These are phyloP conservation scores for Fusarium siculi DNA, from an alignment of 2,329 filamentous ascomycete species.

Conservation along the genomic window DNA sequence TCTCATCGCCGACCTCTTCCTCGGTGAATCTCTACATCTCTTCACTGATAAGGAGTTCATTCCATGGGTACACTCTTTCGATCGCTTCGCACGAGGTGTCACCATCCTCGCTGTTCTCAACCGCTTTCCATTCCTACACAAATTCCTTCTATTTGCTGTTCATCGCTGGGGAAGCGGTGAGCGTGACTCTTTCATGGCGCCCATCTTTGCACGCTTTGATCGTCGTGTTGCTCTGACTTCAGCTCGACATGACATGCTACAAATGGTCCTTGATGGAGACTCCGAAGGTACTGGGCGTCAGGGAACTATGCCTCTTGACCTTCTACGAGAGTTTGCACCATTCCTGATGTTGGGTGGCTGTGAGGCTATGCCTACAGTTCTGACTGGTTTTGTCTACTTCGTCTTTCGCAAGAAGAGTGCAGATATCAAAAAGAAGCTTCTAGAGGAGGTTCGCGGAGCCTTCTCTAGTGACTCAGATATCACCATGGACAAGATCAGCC, in stretches of 20 bases:
- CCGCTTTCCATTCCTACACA: neutral
- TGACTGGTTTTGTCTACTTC: neutral
- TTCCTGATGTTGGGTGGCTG: neutral
- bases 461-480: neutral
- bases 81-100: neutral
- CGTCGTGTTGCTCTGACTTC: neutral
- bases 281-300: neutral
- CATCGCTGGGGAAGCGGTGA: constrained; percentile 1
- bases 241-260: neutral
- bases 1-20: neutral
- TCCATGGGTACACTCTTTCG: neutral
- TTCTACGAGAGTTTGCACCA: neutral
- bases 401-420: neutral
- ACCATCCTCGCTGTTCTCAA: neutral
- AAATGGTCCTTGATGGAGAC: neutral
- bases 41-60: neutral
- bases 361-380: neutral
- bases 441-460: neutral
- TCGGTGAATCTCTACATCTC: neutral
- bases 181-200: neutral
- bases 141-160: neutral
- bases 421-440: neutral
- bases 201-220: neutral
- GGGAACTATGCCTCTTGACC: neutral
- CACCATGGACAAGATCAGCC: neutral